These are phyloP conservation scores for Sanghuangporus baumii DNA, from an alignment of 1,284 basidiomycete genomes.

Conservation along the genomic window DNA sequence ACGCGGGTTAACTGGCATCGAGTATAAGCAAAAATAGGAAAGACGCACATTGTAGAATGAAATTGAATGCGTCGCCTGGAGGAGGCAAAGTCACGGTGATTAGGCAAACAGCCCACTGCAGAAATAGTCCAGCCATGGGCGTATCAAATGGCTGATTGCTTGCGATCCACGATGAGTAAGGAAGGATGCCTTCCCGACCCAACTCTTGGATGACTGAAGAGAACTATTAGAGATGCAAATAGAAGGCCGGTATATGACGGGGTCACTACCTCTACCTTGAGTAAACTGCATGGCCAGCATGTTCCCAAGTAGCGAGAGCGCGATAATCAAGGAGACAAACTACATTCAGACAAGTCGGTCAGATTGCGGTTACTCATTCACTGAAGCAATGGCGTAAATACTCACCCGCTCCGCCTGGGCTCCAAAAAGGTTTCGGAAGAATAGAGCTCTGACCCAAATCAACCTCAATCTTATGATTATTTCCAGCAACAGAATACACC, in stretches of 20 bases:
- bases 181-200: slow-evolving; percentile 60
- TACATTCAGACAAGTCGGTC: slow-evolving; percentile 22
- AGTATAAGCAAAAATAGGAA: neutral
- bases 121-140: slow-evolving; percentile 51
- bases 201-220: slow-evolving; percentile 60
- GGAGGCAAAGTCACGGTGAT: slow-evolving; percentile 46
- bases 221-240: neutral
- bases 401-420: slow-evolving; percentile 46
- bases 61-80: slow-evolving; percentile 62
- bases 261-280: slow-evolving; percentile 49
- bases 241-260: neutral
- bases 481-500: slow-evolving; percentile 23
- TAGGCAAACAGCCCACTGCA: slow-evolving; percentile 50
- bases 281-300: slow-evolving; percentile 56
- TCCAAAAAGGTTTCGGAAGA: slow-evolving; percentile 66
- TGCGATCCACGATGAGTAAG: slow-evolving; percentile 54
- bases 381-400: neutral
- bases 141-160: slow-evolving; percentile 60
- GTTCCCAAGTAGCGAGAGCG: slow-evolving; percentile 58
- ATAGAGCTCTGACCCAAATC: slow-evolving; percentile 42
- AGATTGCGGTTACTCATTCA: neutral
- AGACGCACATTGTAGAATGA: slow-evolving; percentile 22
- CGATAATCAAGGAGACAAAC: slow-evolving; percentile 55
- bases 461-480: neutral
- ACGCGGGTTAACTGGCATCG: too few species aligned